phyloP scores from a whole-genome alignment of 805 yeast species.

The Kluyveromyces starmeri region DNA sequence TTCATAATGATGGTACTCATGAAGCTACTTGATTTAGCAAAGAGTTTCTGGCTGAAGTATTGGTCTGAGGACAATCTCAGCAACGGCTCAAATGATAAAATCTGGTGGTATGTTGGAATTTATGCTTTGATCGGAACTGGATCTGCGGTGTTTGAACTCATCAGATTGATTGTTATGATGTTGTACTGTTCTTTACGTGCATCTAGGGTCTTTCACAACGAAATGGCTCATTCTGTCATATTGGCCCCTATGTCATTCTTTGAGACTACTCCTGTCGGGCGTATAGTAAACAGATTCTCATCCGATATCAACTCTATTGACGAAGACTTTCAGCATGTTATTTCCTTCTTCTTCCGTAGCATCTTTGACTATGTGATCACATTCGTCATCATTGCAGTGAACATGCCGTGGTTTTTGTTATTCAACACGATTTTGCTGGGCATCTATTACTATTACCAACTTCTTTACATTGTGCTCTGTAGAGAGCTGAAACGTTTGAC shows the following conservation, averaged over 20 bases:
- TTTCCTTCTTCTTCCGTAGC: constrained; percentile 39
- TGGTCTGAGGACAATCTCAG: constrained; percentile 53
- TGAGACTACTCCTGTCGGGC: constrained; percentile 61
- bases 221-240: constrained; percentile 46
- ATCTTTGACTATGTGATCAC: constrained; percentile 40
- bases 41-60: constrained; percentile 56
- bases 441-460: constrained; percentile 62
- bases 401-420: constrained; percentile 45
- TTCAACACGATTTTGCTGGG: constrained; percentile 38
- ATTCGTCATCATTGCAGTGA: constrained; percentile 41
- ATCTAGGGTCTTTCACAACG: constrained; percentile 44
- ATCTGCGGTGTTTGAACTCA: constrained; percentile 39
- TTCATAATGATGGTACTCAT: constrained; percentile 30
- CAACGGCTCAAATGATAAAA: constrained; percentile 35
- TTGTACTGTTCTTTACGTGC: constrained; percentile 48
- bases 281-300: constrained; percentile 56
- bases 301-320: constrained; percentile 54
- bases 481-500: constrained; percentile 73
- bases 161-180: constrained; percentile 42
- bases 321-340: constrained; percentile 44
- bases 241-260: constrained; percentile 58
- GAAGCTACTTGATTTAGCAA: constrained; percentile 33
- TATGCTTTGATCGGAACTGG: constrained; percentile 50
- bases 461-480: constrained; percentile 57
- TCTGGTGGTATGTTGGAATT: constrained; percentile 39